Evolutionary conservation across 75 land plant species (phyloP), one percentile per base, ranked within the genome.

Genomic region (Pseudotsuga menziesii): DNA sequence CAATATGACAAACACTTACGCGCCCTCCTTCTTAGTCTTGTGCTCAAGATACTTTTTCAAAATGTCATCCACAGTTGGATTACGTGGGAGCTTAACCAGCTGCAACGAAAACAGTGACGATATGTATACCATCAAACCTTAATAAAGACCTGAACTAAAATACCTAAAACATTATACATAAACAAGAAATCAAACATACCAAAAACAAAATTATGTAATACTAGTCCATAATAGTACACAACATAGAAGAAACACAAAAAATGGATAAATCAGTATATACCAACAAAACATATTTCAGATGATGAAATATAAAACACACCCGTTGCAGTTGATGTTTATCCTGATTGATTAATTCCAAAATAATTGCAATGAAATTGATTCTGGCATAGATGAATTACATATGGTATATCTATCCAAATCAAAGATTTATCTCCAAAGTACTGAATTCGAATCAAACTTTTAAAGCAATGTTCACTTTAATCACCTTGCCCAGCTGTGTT

Each of bases 31-130:
- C 83, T 94, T 94, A 35, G 90, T 79, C 80, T 91, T 91, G 82
- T 91, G 87, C 11, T 94, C 95, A 61, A 91, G 80, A 75, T 94
- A 97, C 81, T 87, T 91, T 72, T 89, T 89, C 54, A 97, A 72
- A 25, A 97, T 94, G 32, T 94, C 94, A 80, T 97, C 98, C 73
- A 93, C 93, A 75, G 80, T 89, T 62, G 98, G 99, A 56, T 72
- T 78, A 6, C 97, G 88, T 13, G 99, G 99, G 76, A 97, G 95
- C 84, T 89, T 92, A 41, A 94, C 88, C 76, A 94, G 83, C 99
- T 94, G 89, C 86, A 85, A 73, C 59, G 75, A 57, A 44, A 80
- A 27, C 2, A 39, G 9, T 15, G 23, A 74, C 17, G 17, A 27
- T 8, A 48, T 63, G 73, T 26, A 56, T 7, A 75, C n/a, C 70